phyloP scores from a whole-genome alignment of 208 protist species.

The Leishmania gerbilli region DNA sequence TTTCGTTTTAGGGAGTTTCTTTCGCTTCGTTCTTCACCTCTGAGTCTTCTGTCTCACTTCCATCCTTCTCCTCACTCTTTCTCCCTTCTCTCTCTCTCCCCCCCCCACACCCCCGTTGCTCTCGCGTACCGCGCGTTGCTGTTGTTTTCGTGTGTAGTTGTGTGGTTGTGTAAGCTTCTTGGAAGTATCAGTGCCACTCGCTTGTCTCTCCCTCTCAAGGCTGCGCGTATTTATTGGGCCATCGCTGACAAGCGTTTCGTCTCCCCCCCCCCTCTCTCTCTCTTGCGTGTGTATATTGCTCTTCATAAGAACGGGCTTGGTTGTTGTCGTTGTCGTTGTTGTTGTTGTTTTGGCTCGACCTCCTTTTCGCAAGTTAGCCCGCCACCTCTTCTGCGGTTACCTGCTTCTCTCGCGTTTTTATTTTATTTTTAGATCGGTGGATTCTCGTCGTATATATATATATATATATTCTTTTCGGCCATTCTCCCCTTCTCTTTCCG shows the following conservation, averaged over 20 bases:
- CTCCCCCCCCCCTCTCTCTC: too few species aligned
- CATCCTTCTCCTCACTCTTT: neutral
- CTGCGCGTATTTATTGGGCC: too few species aligned
- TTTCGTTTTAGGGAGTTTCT: neutral
- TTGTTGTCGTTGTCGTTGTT: too few species aligned
- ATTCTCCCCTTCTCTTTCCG: too few species aligned
- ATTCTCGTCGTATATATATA: neutral
- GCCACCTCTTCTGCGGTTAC: neutral
- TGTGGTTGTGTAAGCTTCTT: neutral
- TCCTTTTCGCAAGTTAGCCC: neutral
- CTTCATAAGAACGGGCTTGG: slow-evolving; percentile 1
- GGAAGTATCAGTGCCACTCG: neutral
- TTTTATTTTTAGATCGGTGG: neutral
- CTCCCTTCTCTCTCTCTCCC: neutral
- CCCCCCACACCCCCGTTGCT: neutral
- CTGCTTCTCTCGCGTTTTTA: neutral
- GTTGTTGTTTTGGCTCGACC: neutral
- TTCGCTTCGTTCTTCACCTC: neutral
- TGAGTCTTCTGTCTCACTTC: neutral
- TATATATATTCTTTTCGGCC: neutral
- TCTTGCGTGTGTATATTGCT: neutral
- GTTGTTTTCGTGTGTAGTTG: neutral
- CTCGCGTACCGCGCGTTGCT: neutral
- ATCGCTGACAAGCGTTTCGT: too few species aligned
- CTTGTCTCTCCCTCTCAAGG: neutral